Percentiles rank a stretch among this genome's conserved stretches.
phyloP scores from a whole-genome alignment of 257 asterid genomes.

The Lycium barbarum region DNA sequence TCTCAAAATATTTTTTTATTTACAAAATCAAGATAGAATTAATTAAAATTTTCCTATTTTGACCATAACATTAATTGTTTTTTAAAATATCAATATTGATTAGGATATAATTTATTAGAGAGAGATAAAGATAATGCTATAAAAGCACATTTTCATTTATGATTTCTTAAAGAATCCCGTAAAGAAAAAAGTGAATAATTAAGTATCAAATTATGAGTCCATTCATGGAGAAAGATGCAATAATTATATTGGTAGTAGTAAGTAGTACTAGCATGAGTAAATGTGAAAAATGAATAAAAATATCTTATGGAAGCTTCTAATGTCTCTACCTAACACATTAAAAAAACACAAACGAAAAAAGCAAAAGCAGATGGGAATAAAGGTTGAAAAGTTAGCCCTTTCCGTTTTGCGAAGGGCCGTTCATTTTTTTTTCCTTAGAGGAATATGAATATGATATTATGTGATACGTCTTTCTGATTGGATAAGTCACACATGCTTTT shows the following conservation, averaged over 20 bases:
- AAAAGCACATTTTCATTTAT: too few species aligned
- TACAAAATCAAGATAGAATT: too few species aligned
- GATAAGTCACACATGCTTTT: background rate
- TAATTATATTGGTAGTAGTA: background rate
- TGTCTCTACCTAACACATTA: constrained; percentile 69
- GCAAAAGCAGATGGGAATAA: constrained; percentile 29
- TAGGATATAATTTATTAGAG: too few species aligned
- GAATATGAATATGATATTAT: constrained; percentile 23
- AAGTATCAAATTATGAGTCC: constrained; percentile 18
- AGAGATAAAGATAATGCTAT: too few species aligned
- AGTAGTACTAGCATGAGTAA: background rate
- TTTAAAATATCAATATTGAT: too few species aligned
- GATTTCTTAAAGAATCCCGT: too few species aligned
- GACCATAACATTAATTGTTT: too few species aligned
- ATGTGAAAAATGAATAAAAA: constrained; percentile 28
- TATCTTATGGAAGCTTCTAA: constrained; percentile 67
- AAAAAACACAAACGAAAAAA: background rate
- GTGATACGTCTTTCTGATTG: constrained; percentile 17
- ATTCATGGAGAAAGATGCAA: background rate
- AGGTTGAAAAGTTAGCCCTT: constrained; percentile 37
- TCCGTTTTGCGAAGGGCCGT: constrained; percentile 53
- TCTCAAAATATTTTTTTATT: too few species aligned
- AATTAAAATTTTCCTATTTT: too few species aligned
- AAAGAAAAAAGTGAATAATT: background rate
- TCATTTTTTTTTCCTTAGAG: background rate